A percentile compares a stretch with the other conserved stretches of the same genome.
phyloP scores from a whole-genome alignment of 805 yeast genomes.

The Martiniozyma abietophila region DNA sequence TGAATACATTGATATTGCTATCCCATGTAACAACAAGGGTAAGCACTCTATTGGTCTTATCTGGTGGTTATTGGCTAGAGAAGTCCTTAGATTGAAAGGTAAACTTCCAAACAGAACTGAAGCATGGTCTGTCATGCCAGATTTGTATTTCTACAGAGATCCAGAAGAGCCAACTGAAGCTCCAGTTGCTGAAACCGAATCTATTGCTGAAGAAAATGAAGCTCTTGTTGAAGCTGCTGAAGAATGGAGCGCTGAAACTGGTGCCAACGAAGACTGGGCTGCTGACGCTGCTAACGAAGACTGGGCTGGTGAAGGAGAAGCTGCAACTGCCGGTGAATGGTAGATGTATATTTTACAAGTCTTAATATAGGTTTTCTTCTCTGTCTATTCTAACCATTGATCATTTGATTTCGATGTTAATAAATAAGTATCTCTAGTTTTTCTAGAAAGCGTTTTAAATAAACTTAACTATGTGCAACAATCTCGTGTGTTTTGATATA shows the following conservation, averaged over 20 bases:
- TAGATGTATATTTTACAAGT: constrained; percentile 18
- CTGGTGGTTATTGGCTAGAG: constrained; percentile 99
- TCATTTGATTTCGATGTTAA: no score
- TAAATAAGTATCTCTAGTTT: no score
- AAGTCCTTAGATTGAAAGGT: constrained; percentile 98
- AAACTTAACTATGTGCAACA: no score
- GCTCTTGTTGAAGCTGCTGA: constrained; percentile 61
- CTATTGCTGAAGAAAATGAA: constrained; percentile 55
- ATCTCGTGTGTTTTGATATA: no score
- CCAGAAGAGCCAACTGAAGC: constrained; percentile 96
- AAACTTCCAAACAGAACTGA: constrained; percentile 91
- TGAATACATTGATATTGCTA: constrained; percentile 98
- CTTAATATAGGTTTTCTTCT: constrained; percentile 9
- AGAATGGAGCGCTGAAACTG: constrained; percentile 23
- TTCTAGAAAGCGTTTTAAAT: no score
- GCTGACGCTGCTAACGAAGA: constrained; percentile 41
- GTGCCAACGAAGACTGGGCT: constrained; percentile 40
- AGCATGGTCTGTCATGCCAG: constrained; percentile 99
- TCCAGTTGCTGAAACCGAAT: constrained; percentile 51
- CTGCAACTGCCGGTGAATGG: constrained; percentile 26
- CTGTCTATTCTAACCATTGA: no score
- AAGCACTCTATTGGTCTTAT: constrained; percentile 98
- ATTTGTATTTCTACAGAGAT: constrained; percentile 99
- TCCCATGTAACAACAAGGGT: constrained; percentile 99
- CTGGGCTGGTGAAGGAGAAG: constrained; percentile 34